Base-by-base conservation (phyloP, 768 basidiomycete species). In the Symmetrospora coprosmae region DNA sequence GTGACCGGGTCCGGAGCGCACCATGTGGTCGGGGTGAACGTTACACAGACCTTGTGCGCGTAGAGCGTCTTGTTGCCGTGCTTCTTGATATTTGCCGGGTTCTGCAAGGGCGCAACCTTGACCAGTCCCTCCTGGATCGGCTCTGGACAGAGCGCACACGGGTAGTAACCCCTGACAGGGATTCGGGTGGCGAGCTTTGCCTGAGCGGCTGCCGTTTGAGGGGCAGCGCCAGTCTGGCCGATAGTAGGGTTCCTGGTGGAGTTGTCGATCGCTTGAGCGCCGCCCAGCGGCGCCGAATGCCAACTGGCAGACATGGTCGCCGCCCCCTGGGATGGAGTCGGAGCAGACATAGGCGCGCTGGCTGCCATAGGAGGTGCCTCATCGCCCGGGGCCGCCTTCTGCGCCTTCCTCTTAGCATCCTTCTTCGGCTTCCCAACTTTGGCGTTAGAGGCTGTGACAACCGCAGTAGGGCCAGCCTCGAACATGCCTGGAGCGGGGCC, bases 11-110 rank as follows among this genome's bases (percentile, higher is more conserved):
- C 68, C 2, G 37, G n/a, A 50, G 89, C 88, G 23, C 92, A 80
- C 83, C 88, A 92, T 0, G 90, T 88, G 71, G 96, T 89, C 0
- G 91, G 92, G 7, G 94, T 78, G 16, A 87, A 79, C 38, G 76
- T 79, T 4, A 85, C 88, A 69, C 88, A 92, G 7, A 77, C 72
- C 65, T 82, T 82, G 71, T 94, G 68, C 11, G 67, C 67, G 13
- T n/a, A 27, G 9, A 60, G 14, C 28, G 25, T 41, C 21, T 14
- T 25, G 8, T 28, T 33, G 49, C 45, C 52, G 64, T 50, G 48
- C 28, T 41, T 53, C 27, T 39, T 17, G n/a, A 50, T 60, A n/a
- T n/a, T n/a, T n/a, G n/a, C n/a, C n/a, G n/a, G n/a, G n/a, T n/a
- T n/a, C n/a, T n/a, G n/a, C 1, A 48, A 59, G n/a, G 56, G 64